Evolutionary conservation across 2,329 filamentous ascomycete genomes (phyloP), one percentile per base, ranked within the genome.

Genomic region (Albophoma yamanashiensis): DNA sequence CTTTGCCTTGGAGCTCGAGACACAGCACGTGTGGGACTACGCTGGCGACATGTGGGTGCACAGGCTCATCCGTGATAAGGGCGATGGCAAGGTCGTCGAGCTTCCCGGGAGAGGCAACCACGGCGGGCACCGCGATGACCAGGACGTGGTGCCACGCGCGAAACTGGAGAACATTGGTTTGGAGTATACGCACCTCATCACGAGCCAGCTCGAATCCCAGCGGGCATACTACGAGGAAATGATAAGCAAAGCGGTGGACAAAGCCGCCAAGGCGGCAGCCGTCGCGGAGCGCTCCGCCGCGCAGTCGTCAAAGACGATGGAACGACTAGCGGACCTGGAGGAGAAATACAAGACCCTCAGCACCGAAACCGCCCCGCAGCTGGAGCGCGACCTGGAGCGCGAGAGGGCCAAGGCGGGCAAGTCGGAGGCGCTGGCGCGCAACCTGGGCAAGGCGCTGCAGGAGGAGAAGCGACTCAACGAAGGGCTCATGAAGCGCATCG

Each of bases 1-100:
- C 64, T 99, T 96, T 70, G 89, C 92, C 34, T 89, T 99, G 71
- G 94, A 99, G 71, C 84, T 97, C 43, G 86, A 89, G 63, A 96
- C 92, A 0, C 93, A 99, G 72, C 89, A 96, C 67, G 92, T 99
- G 1, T 99, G 94, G 94, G 94, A 99, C 74, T 99, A 99, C 65
- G 91, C 90, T 0, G 92, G 91, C 5, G 94, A 99, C 70, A 89
- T 89, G 69, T 99, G 96, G 81, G 94, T 97, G 56, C 94, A 99
- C 74, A 88, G 94, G 12, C 84, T 97, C 58, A 96, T 99, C 60
- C 89, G 96, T 65, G 91, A 92, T 69, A 96, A 97, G 76, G 88
- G 91, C 12, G 92, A 96, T 71, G 91, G 91, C 31, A 96, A 96
- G 73, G 82, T 96, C 3, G 89, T 97, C 22, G 93, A 97, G 72